Conservation (phyloP, 1,139 yeast genomes). For the Yueomyces sp. region DNA sequence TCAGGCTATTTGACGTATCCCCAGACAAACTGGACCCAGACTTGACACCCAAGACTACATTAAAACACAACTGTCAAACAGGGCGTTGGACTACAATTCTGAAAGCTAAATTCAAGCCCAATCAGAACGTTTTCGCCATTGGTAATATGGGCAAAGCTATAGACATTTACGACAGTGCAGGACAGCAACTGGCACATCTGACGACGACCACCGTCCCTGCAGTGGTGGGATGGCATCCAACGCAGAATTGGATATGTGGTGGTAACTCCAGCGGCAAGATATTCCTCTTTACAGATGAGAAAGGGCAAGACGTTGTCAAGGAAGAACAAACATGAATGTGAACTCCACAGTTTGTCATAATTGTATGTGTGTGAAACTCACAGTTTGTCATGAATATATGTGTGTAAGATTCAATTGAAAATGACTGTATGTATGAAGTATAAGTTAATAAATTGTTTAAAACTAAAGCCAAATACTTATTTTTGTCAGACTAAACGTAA, state of each 20-base stretch:
- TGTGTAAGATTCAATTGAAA: too few species aligned
- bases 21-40: conserved; percentile 13
- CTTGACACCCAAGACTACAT: conserved; percentile 43
- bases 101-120: conserved; percentile 74
- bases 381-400: too few species aligned
- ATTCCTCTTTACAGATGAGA: conserved; percentile 34
- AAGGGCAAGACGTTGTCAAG: not conserved
- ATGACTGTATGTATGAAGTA: too few species aligned
- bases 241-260: conserved; percentile 81
- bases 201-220: conserved; percentile 86
- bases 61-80: conserved; percentile 85
- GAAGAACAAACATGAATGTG: not conserved
- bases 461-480: too few species aligned
- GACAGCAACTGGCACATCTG: conserved; percentile 62
- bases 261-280: conserved; percentile 94
- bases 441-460: too few species aligned
- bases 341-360: too few species aligned
- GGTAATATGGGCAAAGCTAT: conserved; percentile 86
- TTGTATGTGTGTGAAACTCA: too few species aligned
- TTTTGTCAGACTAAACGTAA: too few species aligned
- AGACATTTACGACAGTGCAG: conserved; percentile 68
- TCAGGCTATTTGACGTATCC: conserved; percentile 42
- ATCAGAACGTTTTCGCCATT: conserved; percentile 71
- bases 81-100: conserved; percentile 94
- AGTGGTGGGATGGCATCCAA: conserved; percentile 69